These are phyloP conservation scores for Penicillium sp. DNA, from an alignment of 2,329 filamentous ascomycete species.

Conservation along the genomic window DNA sequence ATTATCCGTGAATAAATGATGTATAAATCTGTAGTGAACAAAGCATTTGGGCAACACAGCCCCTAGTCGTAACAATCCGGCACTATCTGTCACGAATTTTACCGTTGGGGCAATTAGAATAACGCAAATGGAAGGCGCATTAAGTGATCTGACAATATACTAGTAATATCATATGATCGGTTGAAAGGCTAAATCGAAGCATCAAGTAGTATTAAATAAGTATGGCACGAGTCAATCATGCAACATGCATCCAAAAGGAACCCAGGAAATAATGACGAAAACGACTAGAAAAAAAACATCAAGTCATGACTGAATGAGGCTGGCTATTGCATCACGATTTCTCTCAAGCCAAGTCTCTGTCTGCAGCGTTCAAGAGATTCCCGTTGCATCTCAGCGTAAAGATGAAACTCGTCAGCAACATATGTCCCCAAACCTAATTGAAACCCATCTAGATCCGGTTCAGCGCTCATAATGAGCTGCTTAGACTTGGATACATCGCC, in stretches of 20 bases:
- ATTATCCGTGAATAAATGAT: too few species aligned
- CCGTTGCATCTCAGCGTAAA: constrained; percentile 31
- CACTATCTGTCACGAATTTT: too few species aligned
- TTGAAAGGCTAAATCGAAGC: not conserved
- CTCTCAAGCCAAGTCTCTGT: constrained; percentile 15
- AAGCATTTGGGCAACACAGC: too few species aligned
- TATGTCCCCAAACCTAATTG: constrained; percentile 26
- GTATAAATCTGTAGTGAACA: too few species aligned
- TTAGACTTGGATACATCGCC: constrained; percentile 23
- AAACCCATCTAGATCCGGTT: constrained; percentile 32
- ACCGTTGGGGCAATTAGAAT: not conserved
- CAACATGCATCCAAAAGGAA: not conserved
- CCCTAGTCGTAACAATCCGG: too few species aligned
- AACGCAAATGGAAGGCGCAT: not conserved
- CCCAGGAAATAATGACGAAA: not conserved
- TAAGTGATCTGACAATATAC: not conserved
- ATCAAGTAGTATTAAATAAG: not conserved
- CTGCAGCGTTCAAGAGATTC: constrained; percentile 29
- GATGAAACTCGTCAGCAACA: constrained; percentile 31
- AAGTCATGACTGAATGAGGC: too few species aligned
- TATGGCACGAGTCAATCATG: not conserved
- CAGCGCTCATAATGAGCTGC: constrained; percentile 29
- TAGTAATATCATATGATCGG: not conserved
- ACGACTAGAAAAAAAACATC: not conserved
- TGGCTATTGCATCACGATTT: constrained; percentile 8